These are phyloP conservation scores for Rossbeevera mucosa DNA, from an alignment of 768 basidiomycete species.

Conservation along the genomic window DNA sequence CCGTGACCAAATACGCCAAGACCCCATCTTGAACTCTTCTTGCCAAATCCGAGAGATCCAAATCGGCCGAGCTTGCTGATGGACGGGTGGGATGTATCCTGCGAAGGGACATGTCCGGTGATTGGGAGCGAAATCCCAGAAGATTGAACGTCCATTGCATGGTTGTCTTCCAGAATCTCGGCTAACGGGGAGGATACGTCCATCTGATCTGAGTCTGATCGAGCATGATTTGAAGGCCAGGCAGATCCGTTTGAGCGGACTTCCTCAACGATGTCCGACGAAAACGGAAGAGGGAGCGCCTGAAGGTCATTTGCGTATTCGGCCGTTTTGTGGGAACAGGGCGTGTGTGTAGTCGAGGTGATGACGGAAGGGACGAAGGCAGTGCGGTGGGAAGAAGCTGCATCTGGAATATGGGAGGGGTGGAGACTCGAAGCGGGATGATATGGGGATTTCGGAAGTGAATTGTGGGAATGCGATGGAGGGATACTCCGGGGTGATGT, in stretches of 20 bases:
- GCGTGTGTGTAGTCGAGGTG: constrained; percentile 28
- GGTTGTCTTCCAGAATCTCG: constrained; percentile 41
- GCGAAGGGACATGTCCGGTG: constrained; percentile 33
- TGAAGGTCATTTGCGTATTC: constrained; percentile 33
- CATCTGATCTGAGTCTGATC: constrained; percentile 44
- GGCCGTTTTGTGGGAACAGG: constrained; percentile 31
- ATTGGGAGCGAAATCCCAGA: constrained; percentile 45
- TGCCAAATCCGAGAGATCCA: constrained; percentile 56
- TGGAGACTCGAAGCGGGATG: constrained; percentile 36
- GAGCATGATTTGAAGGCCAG: constrained; percentile 29
- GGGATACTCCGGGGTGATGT: constrained; percentile 41
- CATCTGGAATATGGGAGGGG: constrained; percentile 41
- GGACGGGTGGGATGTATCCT: constrained; percentile 38
- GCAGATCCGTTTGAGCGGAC: constrained; percentile 18
- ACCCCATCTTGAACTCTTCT: constrained; percentile 66
- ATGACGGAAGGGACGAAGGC: constrained; percentile 44
- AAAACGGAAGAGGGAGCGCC: constrained; percentile 32
- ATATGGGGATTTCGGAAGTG: constrained; percentile 36
- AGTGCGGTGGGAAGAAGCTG: constrained; percentile 49
- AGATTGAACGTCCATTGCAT: constrained; percentile 44
- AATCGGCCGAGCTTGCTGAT: constrained; percentile 55
- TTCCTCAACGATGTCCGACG: constrained; percentile 29
- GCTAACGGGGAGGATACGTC: constrained; percentile 48
- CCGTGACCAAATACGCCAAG: constrained; percentile 66
- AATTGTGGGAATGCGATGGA: constrained; percentile 49